A percentile compares a stretch with the other conserved stretches of the same genome.
These are phyloP conservation scores for Triticum monococcum DNA, from an alignment of 176 grass and related monocot genomes.

Conservation along the genomic window DNA sequence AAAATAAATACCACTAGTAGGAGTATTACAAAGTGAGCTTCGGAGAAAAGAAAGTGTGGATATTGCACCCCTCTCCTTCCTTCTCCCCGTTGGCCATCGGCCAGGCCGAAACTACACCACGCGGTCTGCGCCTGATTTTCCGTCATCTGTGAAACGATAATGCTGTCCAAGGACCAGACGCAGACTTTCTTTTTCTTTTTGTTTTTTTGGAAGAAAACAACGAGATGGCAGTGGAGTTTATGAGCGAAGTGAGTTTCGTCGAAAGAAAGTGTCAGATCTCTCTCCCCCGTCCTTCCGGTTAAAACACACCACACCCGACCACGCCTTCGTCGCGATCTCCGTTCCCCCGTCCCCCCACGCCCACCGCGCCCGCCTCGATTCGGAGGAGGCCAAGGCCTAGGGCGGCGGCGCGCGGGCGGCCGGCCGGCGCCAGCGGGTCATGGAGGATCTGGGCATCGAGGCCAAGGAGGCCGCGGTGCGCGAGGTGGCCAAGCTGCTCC, in stretches of 20 bases:
- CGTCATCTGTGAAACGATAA: background rate
- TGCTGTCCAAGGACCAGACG: background rate
- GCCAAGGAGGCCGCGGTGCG: constrained; percentile 93
- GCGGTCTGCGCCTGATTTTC: background rate
- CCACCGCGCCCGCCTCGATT: constrained; percentile 14
- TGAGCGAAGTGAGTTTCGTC: background rate
- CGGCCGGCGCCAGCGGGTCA: constrained; percentile 28
- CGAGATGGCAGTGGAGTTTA: background rate
- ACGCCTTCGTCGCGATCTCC: constrained; percentile 18
- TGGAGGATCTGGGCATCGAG: constrained; percentile 99
- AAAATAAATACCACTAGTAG: no score
- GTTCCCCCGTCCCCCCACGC: background rate
- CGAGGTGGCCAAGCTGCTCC: constrained; percentile 96
- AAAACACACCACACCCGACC: constrained; percentile 5
- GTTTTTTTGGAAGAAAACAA: background rate
- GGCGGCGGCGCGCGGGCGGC: constrained; percentile 17
- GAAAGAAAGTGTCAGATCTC: constrained; percentile 10
- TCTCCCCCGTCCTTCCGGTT: background rate
- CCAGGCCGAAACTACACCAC: background rate
- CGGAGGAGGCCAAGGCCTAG: constrained; percentile 15
- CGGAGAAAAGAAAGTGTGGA: no score
- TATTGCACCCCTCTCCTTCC: no score
- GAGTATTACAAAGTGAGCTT: no score
- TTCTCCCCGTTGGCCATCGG: no score
- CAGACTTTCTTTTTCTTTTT: no score